Evolutionary conservation across 768 basidiomycete genomes (phyloP), one percentile per base, ranked within the genome.

Genomic region (Suillus clintonianus): DNA sequence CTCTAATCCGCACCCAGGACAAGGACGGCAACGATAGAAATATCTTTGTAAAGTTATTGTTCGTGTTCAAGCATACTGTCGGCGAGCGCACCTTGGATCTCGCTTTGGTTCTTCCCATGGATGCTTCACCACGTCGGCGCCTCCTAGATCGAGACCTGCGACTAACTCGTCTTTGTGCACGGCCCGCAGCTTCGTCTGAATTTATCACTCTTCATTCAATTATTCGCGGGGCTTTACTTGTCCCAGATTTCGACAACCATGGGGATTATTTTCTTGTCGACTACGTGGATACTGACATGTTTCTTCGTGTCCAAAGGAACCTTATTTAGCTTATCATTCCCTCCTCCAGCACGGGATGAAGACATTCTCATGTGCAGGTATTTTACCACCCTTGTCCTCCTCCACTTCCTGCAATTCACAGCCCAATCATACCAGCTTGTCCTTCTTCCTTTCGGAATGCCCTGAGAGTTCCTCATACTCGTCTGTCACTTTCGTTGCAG

Each of bases 201-300:
- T 67, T 78, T 27, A 67, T 78, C n/a, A 65, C 68, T 4, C 63
- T 70, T 13, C 54, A 60, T 17, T 76, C 76, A 14, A 77, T 79
- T 6, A 64, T 75, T 39, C 64, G 70, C 27, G 74, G 77, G 2
- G 76, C 72, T 13, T 43, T 77, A n/a, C 27, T 62, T 24, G 62
- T 69, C 15, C 65, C 67, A 15, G 76, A 73, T 48, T 67, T 62
- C 15, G 59, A 60, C 5, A 50, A 27, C 4, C 7, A 47, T 55
- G 68, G 67, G 0, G 72, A 76, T 47, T 74, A 32, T 34, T 61
- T 77, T 15, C 65, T 78, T 14, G 62, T 73, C 13, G 74, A 79
- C 62, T 27, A 65, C 13, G 42, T 73, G 17, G 78, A 78, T 66
- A 42, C 56, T 8, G 75, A 78, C 55, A 72, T 75, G 73, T 74